Percentiles rank a stretch among this genome's conserved stretches.
These are phyloP conservation scores for Cytospora piceae DNA, from an alignment of 2,329 filamentous ascomycete genomes.

Conservation along the genomic window DNA sequence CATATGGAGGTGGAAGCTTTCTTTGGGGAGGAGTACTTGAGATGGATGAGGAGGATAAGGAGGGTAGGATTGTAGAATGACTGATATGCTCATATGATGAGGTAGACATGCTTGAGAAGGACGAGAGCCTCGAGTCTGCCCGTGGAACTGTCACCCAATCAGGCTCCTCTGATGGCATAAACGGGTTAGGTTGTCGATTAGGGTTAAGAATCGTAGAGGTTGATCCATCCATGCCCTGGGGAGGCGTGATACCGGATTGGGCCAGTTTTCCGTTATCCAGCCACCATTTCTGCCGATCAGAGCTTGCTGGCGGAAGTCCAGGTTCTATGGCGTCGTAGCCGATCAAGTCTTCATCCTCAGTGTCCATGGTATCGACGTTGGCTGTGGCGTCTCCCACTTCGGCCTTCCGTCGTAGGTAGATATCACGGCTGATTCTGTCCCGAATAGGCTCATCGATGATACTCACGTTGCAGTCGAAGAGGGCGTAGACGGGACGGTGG, in stretches of 20 bases:
- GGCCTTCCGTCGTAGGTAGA: constrained; percentile 72
- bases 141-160: constrained; percentile 79
- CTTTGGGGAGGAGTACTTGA: constrained; percentile 50
- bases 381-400: constrained; percentile 68
- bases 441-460: constrained; percentile 77
- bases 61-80: constrained; percentile 51
- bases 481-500: constrained; percentile 91
- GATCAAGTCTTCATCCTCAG: constrained; percentile 78
- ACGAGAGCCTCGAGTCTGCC: constrained; percentile 56
- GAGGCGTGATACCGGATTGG: constrained; percentile 71
- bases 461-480: constrained; percentile 81
- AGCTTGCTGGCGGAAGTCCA: constrained; percentile 70
- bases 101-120: constrained; percentile 60
- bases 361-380: constrained; percentile 58
- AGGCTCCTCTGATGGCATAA: constrained; percentile 70
- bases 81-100: constrained; percentile 63
- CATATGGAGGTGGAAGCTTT: constrained; percentile 57
- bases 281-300: constrained; percentile 73
- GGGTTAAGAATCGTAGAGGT: constrained; percentile 71
- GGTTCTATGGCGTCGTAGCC: constrained; percentile 84
- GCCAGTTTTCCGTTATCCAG: constrained; percentile 73
- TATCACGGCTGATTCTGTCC: constrained; percentile 70
- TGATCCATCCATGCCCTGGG: constrained; percentile 50
- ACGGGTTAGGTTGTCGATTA: constrained; percentile 79
- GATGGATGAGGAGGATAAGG: constrained; percentile 48